Evolutionary conservation across 495 filamentous ascomycete genomes (phyloP), one percentile per base, ranked within the genome.

Genomic region (Aspergillus bertholletiae): DNA sequence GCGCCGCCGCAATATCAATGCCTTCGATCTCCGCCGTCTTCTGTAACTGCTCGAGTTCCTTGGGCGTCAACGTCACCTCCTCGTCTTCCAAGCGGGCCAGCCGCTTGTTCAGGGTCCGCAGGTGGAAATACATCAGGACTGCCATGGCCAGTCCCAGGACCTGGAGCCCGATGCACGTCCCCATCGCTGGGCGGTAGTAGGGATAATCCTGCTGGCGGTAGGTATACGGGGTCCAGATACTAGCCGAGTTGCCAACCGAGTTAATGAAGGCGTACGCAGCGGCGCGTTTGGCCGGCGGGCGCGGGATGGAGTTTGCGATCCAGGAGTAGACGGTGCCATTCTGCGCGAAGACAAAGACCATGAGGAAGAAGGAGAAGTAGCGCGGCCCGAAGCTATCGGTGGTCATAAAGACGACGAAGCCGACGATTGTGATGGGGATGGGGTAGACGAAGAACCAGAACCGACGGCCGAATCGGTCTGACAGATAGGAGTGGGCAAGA

Each of bases 201-300:
- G 75, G 77, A 3, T 35, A 30, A 27, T 75, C 73, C 5, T 46
- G 39, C 0, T 55, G 54, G 15, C 66, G 59, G 53, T 83, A 83
- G 15, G 77, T 83, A 37, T 74, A 81, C 0, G 79, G 75, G 0
- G 80, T 81, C 78, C 78, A 83, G 57, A 81, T 80, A 55, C 69
- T 74, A 22, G 78, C 78, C 6, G 72, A 74, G 59, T 81, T 82
- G 39, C 74, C 77, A 40, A 82, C 59, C 1, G 73, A 74, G 59
- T 81, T 82, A 65, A 82, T 80, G 51, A 81, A 80, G 13, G 78
- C 79, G 49, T 79, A 76, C 0, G 78, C 77, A 9, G 76, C 78
- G 45, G 79, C 79, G 32, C 79, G 76, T 59, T 82, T 81, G 6
- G 79, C 75, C 0, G 77, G 78, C 2, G 79, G 78, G 1, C 78